Evolutionary conservation across 768 basidiomycete genomes (phyloP).

Genomic region (Suillus sp.): DNA sequence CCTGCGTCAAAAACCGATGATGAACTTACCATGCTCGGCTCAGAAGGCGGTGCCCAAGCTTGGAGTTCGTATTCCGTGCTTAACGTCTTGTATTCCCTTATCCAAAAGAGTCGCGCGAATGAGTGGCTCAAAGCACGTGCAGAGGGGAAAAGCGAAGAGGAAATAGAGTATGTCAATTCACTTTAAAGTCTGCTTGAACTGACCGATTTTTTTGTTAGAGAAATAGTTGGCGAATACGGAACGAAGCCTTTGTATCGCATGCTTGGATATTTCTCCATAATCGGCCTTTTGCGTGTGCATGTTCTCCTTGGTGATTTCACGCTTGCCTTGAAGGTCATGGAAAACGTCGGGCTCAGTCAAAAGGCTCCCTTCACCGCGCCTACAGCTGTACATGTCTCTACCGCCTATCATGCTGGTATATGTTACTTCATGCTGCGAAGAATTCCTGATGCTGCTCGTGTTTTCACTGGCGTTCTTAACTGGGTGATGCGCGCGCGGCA

Average conservation of each 20-base stretch:
- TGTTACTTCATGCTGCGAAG: constrained; percentile 95
- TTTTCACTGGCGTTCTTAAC: constrained; percentile 90
- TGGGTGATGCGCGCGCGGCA: constrained; percentile 96
- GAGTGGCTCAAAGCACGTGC: constrained; percentile 87
- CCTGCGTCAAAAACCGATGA: constrained; percentile 86
- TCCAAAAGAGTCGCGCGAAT: constrained; percentile 95
- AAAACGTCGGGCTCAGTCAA: constrained; percentile 89
- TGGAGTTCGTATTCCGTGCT: constrained; percentile 99
- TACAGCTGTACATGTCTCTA: constrained; percentile 94
- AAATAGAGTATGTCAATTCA: constrained; percentile 67
- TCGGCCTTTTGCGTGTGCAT: constrained; percentile 94
- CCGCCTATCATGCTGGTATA: constrained; percentile 95
- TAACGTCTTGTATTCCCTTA: constrained; percentile 97
- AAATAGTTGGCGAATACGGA: constrained; percentile 91
- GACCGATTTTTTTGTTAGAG: constrained; percentile 44
- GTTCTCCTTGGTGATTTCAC: constrained; percentile 95
- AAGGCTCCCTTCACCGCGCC: constrained; percentile 93
- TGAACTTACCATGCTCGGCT: constrained; percentile 79
- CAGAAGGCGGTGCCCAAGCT: constrained; percentile 75
- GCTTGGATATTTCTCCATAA: constrained; percentile 95
- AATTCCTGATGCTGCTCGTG: constrained; percentile 93
- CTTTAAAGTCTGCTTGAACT: background rate
- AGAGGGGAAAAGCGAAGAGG: constrained; percentile 77
- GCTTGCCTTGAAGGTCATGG: constrained; percentile 93
- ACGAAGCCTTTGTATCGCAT: constrained; percentile 87